Base-by-base conservation (phyloP, 495 filamentous ascomycete species). In the Xylaria bambusicola region DNA sequence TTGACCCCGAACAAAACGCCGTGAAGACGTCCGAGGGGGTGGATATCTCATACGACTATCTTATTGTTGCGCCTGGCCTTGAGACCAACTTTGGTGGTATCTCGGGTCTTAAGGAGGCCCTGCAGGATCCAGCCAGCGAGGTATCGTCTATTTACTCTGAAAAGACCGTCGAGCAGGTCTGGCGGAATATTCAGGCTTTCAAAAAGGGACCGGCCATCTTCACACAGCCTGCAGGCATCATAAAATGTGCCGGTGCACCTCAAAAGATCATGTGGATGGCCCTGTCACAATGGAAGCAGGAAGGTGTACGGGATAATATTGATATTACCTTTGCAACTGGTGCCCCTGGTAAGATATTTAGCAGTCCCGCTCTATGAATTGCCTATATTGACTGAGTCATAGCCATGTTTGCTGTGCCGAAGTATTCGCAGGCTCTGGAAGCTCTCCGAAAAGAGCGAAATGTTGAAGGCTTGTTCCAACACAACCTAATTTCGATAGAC, bases 241-340 rank as follows among this genome's bases (percentile, higher is more conserved):
- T 89, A 65, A 89, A 89, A 69, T 89, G 86, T 61, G 86, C 86
- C 2, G 86, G 86, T 26, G 86, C 85, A 0, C 86, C 86, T 7
- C 86, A 89, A 63, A 89, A 89, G 72, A 74, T 82, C 67, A 83
- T 88, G 84, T 89, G 86, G 86, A 80, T 89, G 27, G 86, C 86
- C 0, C 73, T 87, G 52, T 84, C 87, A 48, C 74, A 85, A 65
- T 89, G 86, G 86, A 80, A 82, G 71, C 69, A 72, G 24, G 77
- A 78, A 6, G 86, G 85, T 24, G 73, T 86, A 2, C 85, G 87
- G 68, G 75, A 84, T 55, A 68, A 81, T 5, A 81, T 88, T 62
- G 71, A 83, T n/a, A 83, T 87, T 51, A 78, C 75, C 58, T 89
- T 86, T 48, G 85, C 85, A 0, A 88, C 85, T 4, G 86, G 81